Evolutionary conservation across 257 asterid species (phyloP).

Genomic region (Galeopsis tetrahit): DNA sequence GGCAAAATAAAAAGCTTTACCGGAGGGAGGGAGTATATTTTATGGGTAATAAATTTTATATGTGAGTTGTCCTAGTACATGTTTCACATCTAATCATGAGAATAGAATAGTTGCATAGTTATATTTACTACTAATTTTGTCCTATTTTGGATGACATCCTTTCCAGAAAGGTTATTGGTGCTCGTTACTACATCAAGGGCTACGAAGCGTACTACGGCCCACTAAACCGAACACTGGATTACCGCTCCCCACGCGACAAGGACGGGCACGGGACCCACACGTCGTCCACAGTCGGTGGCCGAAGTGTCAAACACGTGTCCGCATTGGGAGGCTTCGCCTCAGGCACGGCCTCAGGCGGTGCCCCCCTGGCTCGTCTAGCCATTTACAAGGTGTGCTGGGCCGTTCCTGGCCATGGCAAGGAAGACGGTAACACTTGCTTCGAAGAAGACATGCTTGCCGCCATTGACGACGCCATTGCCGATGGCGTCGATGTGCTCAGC

Average conservation of each 20-base stretch:
- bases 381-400: constrained; percentile 95
- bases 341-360: constrained; percentile 92
- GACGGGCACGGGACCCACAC: constrained; percentile 99
- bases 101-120: not conserved
- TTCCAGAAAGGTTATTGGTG: constrained; percentile 83
- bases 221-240: constrained; percentile 63
- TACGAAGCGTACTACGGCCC: constrained; percentile 68
- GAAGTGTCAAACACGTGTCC: constrained; percentile 48
- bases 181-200: constrained; percentile 80
- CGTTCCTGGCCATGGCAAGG: constrained; percentile 57
- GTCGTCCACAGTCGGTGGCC: constrained; percentile 71
- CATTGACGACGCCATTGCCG: constrained; percentile 87
- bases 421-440: constrained; percentile 69
- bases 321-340: constrained; percentile 81
- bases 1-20: too few species aligned
- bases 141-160: not conserved
- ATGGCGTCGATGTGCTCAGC: constrained; percentile 82
- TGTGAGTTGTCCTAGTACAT: too few species aligned
- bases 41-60: too few species aligned
- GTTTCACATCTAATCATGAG: not conserved
- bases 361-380: constrained; percentile 78
- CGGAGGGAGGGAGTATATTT: too few species aligned
- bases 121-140: not conserved
- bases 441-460: constrained; percentile 90
- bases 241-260: constrained; percentile 77